Base-by-base conservation (phyloP, 2,329 filamentous ascomycete species). In the Sporothrix brunneoviolacea region DNA sequence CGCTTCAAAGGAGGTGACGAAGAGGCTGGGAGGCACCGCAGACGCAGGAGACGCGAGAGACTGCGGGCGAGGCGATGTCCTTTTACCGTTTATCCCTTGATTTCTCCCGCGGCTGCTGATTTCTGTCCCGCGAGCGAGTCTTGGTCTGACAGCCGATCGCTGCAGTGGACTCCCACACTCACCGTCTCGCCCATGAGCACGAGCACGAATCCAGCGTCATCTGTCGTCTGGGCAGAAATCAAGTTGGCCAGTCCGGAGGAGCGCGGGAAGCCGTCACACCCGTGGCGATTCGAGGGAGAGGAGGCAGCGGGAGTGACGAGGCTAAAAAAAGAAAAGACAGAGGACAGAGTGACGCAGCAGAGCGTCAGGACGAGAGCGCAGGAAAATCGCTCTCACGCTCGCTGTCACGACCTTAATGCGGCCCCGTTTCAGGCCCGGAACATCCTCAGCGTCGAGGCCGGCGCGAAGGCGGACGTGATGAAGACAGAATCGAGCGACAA, bases 391-490 rank as follows among this genome's bases (percentile, higher is more conserved):
- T 15, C 33, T 6, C 27, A 27, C 35, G 21, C 27, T 33, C 48
- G 19, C 41, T 35, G 24, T 33, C 22, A 30, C 41, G 44, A 21
- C 44, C 27, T 43, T 38, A 52, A 48, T 52, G 44, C 50, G 50
- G 44, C 50, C 50, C 16, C 19, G 50, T 49, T 45, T 52, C 45
- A 49, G 45, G 45, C 50, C 45, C n/a, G 44, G 27, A 41, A 47
- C 44, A 36, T 35, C 18, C 9, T 27, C 38, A 21, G 15, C 37
- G 37, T 16, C 21, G 18, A 41, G 21, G 18, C 38, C 6, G 32
- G 44, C 38, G 33, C 30, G 43, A 43, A 22, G 49, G 45, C 41
- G 48, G 42, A 15, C 30, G 36, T 45, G 36, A 47, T 41, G 42
- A 46, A 28, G 28, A 47, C 13, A 45, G 35, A 42, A 39, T n/a